These are phyloP conservation scores for Lodderomyces elongisporus DNA, from an alignment of 1,139 yeast genomes.

Conservation along the genomic window DNA sequence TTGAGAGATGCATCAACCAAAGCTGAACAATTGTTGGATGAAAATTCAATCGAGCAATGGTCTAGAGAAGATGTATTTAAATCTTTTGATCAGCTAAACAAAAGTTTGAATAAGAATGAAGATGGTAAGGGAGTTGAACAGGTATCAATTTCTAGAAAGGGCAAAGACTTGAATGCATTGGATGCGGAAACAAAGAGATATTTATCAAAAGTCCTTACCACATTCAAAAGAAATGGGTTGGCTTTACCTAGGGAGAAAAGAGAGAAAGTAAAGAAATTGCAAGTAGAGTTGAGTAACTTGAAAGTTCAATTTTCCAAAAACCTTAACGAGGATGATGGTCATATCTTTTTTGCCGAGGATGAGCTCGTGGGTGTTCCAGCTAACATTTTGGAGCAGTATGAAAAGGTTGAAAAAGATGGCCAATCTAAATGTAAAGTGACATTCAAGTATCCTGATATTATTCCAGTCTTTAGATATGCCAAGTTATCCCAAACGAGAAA, in stretches of 20 bases:
- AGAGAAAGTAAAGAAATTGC: constrained; percentile 50
- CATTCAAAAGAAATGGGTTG: constrained; percentile 64
- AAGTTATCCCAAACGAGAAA: constrained; percentile 59
- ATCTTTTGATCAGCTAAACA: constrained; percentile 50
- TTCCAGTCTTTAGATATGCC: constrained; percentile 74
- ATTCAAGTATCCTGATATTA: constrained; percentile 73
- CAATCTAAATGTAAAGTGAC: constrained; percentile 55
- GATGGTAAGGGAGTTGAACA: too few relatives aligned
- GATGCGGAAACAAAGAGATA: constrained; percentile 56
- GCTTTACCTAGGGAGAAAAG: constrained; percentile 53
- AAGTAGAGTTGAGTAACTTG: constrained; percentile 55
- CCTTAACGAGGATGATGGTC: constrained; percentile 67
- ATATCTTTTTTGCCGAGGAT: constrained; percentile 51
- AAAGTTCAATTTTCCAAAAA: constrained; percentile 57
- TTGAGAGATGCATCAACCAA: constrained; percentile 66
- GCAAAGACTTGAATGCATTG: constrained; percentile 14
- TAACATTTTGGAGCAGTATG: constrained; percentile 55
- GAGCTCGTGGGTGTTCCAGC: constrained; percentile 74
- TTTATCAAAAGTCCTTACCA: constrained; percentile 50
- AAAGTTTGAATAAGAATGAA: constrained; percentile 18
- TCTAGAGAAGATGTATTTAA: constrained; percentile 65
- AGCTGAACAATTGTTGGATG: constrained; percentile 54
- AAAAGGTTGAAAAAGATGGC: constrained; percentile 39
- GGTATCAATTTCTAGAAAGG: constrained; percentile 1
- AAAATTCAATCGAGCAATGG: constrained; percentile 57